Evolutionary conservation across 768 basidiomycete species (phyloP), one percentile per base, ranked within the genome.

Genomic region (Russula ochroleuca): DNA sequence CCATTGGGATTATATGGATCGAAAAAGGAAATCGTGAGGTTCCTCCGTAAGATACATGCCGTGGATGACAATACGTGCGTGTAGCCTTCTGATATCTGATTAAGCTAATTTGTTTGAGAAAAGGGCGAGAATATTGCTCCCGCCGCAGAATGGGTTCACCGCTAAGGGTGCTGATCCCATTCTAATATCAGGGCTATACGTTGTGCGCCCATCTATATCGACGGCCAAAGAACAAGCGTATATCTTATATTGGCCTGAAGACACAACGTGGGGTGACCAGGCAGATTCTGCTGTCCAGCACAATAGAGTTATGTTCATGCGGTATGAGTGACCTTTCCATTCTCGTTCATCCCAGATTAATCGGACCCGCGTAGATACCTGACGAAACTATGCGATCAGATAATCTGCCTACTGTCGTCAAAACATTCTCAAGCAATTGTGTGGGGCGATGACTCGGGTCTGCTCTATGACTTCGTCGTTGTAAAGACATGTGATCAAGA

Each of bases 261-360:
- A 81, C 33, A 77, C 73, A 0, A 85, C 85, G 0, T 86, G 85
- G 85, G 70, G 80, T 48, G 83, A 85, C 69, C 71, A 75, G 14
- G 79, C 82, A 0, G 53, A 72, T 6, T 73, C 78, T 1, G 72
- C 81, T 3, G 77, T 82, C 52, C 70, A 75, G 37, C 77, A 80
- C 13, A 86, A 85, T 71, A 76, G 85, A 10, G 74, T 81, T 5
- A 83, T 84, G 0, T 87, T 86, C 68, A 85, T 86, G 82, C 73
- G 85, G 85, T 83, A 71, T 31, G 72, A 62, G 14, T 31, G 52
- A 53, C 28, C n/a, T 21, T 38, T 50, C 11, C 47, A 1, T 17
- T 51, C 23, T 6, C 14, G 23, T 5, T 28, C 23, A 5, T 25
- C 5, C 45, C 43, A 25, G 33, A 31, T 47, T 54, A 35, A 64